Percentiles rank a stretch among this genome's conserved stretches.
These are phyloP conservation scores for Eutrema japonicum DNA, from an alignment of 345 rosid species.

Conservation along the genomic window DNA sequence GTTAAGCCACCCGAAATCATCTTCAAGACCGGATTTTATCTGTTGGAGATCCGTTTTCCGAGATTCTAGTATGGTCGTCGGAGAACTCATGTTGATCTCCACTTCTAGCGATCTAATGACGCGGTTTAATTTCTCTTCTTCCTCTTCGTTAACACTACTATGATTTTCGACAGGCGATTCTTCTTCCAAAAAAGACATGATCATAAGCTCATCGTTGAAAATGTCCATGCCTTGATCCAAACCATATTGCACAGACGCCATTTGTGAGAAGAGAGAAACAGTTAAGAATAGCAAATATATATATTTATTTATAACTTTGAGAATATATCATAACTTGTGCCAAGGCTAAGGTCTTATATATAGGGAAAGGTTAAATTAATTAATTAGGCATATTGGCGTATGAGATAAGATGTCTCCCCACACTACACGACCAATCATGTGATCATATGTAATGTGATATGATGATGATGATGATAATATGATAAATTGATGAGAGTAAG, in stretches of 20 bases:
- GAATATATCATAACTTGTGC: slow-evolving; percentile 25
- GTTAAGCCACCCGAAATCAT: slow-evolving; percentile 37
- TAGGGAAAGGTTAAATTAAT: slow-evolving; percentile 23
- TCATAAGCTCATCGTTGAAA: slow-evolving; percentile 38
- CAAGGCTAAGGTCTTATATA: slow-evolving; percentile 35
- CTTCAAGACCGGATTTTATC: neutral
- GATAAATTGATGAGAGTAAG: no score
- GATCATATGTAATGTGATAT: slow-evolving; percentile 43
- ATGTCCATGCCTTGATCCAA: slow-evolving; percentile 38
- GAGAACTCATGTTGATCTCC: slow-evolving; percentile 49
- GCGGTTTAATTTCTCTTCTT: slow-evolving; percentile 50
- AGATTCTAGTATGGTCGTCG: slow-evolving; percentile 1
- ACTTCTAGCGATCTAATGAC: slow-evolving; percentile 58
- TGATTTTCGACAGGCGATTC: slow-evolving; percentile 45
- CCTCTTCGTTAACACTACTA: slow-evolving; percentile 37
- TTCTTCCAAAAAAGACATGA: slow-evolving; percentile 52
- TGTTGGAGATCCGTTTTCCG: slow-evolving; percentile 20
- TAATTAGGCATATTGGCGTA: slow-evolving; percentile 37
- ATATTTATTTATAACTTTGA: slow-evolving; percentile 3
- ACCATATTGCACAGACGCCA: slow-evolving; percentile 44
- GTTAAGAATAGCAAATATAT: neutral
- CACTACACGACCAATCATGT: slow-evolving; percentile 47
- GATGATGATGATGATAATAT: slow-evolving; percentile 19
- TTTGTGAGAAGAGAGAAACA: slow-evolving; percentile 18
- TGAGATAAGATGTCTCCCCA: slow-evolving; percentile 34